Evolutionary conservation across 2,329 filamentous ascomycete species (phyloP).

Genomic region (Sordariomycetes sp.): DNA sequence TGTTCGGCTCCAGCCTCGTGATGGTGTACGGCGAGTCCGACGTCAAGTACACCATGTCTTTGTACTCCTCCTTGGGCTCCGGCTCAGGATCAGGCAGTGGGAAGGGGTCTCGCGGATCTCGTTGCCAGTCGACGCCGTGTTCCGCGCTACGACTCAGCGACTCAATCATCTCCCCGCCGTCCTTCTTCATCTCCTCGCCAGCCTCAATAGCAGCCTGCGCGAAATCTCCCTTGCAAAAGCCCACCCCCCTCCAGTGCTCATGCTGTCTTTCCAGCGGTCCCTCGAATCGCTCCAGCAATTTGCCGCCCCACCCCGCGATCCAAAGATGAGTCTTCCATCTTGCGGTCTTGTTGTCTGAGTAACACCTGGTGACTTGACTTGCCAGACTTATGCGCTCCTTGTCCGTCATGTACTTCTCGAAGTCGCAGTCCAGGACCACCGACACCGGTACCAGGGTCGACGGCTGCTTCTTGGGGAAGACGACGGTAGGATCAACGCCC

Average conservation of each 20-base stretch:
- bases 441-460: conserved; percentile 61
- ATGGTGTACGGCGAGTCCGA: conserved; percentile 86
- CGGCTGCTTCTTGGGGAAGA: conserved; percentile 22
- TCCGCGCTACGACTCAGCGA: conserved; percentile 35
- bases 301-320: conserved; percentile 69
- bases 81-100: conserved; percentile 23
- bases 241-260: conserved; percentile 69
- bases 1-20: conserved; percentile 74
- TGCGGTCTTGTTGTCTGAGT: conserved; percentile 75
- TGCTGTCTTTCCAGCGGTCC: conserved; percentile 63
- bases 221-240: conserved; percentile 68
- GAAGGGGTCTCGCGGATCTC: conserved; percentile 21
- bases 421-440: conserved; percentile 83
- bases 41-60: conserved; percentile 71
- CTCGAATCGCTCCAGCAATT: conserved; percentile 71
- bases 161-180: conserved; percentile 51
- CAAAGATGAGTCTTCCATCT: conserved; percentile 62
- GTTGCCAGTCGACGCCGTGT: conserved; percentile 17
- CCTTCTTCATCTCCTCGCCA: conserved; percentile 52
- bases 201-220: conserved; percentile 57
- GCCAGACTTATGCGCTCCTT: conserved; percentile 77
- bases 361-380: conserved; percentile 76
- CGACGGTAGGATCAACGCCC: conserved; percentile 29
- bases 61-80: conserved; percentile 19
- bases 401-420: conserved; percentile 82